Evolutionary conservation across 331 rosid genomes (phyloP).

Genomic region (Erythrophleum ivorense): DNA sequence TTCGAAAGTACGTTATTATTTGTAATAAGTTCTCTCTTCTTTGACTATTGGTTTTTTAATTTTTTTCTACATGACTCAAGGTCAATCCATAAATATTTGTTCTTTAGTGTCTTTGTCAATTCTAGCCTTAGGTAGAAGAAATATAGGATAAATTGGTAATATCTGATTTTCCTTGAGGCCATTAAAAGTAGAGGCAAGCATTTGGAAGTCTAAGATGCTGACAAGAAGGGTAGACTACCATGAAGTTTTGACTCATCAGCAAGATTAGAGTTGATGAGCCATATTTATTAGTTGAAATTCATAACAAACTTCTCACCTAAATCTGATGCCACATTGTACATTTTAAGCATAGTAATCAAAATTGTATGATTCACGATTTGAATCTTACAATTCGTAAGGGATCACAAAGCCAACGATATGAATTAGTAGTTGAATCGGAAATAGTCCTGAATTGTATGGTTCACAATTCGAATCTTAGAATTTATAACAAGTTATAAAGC

Average conservation of each 20-base stretch:
- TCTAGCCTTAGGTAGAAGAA: conserved; percentile 12
- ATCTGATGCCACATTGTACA: background rate
- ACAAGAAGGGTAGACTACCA: background rate
- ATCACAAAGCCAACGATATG: no score
- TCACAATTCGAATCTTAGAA: no score
- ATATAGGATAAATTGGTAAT: background rate
- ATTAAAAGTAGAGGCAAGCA: background rate
- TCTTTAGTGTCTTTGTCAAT: conserved; percentile 18
- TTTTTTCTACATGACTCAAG: background rate
- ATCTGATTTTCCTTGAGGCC: background rate
- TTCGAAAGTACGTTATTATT: conserved; percentile 74
- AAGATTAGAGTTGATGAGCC: background rate
- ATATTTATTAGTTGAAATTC: background rate
- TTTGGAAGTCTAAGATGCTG: conserved; percentile 9
- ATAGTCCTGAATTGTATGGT: no score
- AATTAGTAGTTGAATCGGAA: no score
- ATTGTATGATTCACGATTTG: no score
- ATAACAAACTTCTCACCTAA: background rate
- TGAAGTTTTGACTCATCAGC: background rate
- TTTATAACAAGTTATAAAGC: no score
- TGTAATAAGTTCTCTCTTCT: conserved; percentile 11
- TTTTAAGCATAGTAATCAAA: background rate
- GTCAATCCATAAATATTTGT: background rate
- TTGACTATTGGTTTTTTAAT: background rate
- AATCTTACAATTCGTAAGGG: no score